phyloP scores from a whole-genome alignment of 352 stramenopile species.

The Pythium apleroticum region DNA sequence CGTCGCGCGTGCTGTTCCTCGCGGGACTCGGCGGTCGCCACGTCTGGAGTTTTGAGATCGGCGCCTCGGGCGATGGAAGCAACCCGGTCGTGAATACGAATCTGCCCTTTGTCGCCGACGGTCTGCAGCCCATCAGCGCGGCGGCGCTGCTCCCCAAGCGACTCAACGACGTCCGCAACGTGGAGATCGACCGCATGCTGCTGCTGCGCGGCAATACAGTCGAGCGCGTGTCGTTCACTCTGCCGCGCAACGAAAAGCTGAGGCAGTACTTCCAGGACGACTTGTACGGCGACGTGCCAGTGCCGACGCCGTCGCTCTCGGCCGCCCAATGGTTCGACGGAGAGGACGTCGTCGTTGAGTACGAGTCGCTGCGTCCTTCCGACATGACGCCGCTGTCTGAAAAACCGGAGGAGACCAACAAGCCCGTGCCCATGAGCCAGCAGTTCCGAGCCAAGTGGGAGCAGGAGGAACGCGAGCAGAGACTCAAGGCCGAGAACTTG shows the following conservation, averaged over 20 bases:
- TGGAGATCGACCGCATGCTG: slow-evolving; percentile 68
- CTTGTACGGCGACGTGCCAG: slow-evolving; percentile 49
- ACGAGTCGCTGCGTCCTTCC: slow-evolving; percentile 56
- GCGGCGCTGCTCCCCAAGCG: slow-evolving; percentile 63
- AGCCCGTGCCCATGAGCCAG: slow-evolving; percentile 41
- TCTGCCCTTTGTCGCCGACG: slow-evolving; percentile 57
- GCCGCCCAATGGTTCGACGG: slow-evolving; percentile 56
- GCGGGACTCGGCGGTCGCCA: slow-evolving; percentile 61
- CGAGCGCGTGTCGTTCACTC: slow-evolving; percentile 59
- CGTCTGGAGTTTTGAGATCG: slow-evolving; percentile 78
- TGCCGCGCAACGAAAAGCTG: slow-evolving; percentile 66
- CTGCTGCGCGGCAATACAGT: slow-evolving; percentile 53
- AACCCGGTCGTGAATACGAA: slow-evolving; percentile 45
- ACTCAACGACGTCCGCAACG: slow-evolving; percentile 59
- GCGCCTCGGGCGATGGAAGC: slow-evolving; percentile 22
- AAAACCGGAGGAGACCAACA: slow-evolving; percentile 45
- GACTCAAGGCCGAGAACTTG: slow-evolving; percentile 59
- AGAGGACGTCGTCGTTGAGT: slow-evolving; percentile 34
- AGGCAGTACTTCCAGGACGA: slow-evolving; percentile 84
- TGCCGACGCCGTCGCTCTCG: slow-evolving; percentile 33
- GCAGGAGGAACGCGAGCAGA: slow-evolving; percentile 65
- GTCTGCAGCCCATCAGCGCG: slow-evolving; percentile 49
- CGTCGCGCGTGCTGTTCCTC: slow-evolving; percentile 68
- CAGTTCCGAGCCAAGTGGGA: slow-evolving; percentile 63
- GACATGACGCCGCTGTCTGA: slow-evolving; percentile 69